phyloP scores from a whole-genome alignment of 768 basidiomycete genomes.

The Multifurca ochricompacta region DNA sequence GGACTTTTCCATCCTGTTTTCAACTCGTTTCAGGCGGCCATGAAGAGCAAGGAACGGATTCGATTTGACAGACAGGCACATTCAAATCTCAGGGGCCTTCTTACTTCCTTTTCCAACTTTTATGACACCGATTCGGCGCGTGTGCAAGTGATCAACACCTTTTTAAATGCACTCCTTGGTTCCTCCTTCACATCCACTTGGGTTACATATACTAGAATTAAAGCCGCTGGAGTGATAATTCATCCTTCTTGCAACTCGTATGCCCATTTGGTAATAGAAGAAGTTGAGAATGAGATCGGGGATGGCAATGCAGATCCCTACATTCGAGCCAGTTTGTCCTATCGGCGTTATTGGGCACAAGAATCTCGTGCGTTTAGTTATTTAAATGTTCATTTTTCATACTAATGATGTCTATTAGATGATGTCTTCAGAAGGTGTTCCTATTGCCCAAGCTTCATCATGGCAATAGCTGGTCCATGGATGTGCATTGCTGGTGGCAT shows the following conservation, averaged over 20 bases:
- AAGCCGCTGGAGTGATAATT: not conserved
- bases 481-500: conserved; percentile 21
- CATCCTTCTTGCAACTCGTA: not conserved
- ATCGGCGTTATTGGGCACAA: not conserved
- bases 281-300: not conserved
- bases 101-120: not conserved
- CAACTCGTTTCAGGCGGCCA: not conserved
- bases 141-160: not conserved
- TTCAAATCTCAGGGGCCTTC: not conserved
- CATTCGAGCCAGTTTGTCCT: not conserved
- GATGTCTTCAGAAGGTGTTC: conserved; percentile 6
- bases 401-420: not conserved
- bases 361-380: not conserved
- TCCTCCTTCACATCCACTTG: not conserved
- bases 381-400: not conserved
- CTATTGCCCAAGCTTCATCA: conserved; percentile 23
- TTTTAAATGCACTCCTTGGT: not conserved
- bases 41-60: not conserved
- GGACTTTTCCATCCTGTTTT: not conserved
- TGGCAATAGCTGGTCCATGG: conserved; percentile 21
- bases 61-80: not conserved
- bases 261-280: not conserved
- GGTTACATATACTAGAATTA: not conserved
- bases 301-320: not conserved
- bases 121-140: not conserved